These are phyloP conservation scores for Adenanthera pavonina DNA, from an alignment of 306 rosid species.

Conservation along the genomic window DNA sequence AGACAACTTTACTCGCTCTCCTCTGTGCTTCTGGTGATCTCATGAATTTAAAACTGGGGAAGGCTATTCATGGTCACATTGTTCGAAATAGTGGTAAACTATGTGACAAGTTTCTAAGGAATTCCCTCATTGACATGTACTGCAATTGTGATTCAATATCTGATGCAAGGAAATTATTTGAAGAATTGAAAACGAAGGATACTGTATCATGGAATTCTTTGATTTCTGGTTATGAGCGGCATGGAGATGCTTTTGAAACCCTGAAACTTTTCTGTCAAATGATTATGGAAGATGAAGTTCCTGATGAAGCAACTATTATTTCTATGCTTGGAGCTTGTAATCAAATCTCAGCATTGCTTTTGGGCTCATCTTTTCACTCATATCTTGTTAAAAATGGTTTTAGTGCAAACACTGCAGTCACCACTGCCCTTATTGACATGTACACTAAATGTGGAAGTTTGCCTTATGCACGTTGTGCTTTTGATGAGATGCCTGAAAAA, in stretches of 20 bases:
- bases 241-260: slow-evolving; percentile 57
- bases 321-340: slow-evolving; percentile 57
- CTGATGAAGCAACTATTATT: slow-evolving; percentile 63
- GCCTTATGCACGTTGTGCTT: slow-evolving; percentile 48
- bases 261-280: slow-evolving; percentile 58
- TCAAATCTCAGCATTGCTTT: slow-evolving; percentile 57
- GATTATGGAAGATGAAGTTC: slow-evolving; percentile 48
- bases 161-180: slow-evolving; percentile 57
- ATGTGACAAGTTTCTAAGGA: slow-evolving; percentile 48
- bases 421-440: slow-evolving; percentile 66
- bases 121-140: slow-evolving; percentile 66
- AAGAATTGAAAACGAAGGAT: slow-evolving; percentile 48
- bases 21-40: slow-evolving; percentile 57
- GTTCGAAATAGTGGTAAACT: slow-evolving; percentile 41
- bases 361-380: slow-evolving; percentile 58
- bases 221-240: slow-evolving; percentile 59
- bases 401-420: slow-evolving; percentile 52
- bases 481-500: slow-evolving; percentile 56
- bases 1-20: slow-evolving; percentile 60
- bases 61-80: slow-evolving; percentile 54
- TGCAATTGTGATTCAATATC: slow-evolving; percentile 48
- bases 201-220: slow-evolving; percentile 67
- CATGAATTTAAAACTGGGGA: slow-evolving; percentile 56
- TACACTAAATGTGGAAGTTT: slow-evolving; percentile 69
- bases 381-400: slow-evolving; percentile 55